phyloP scores from a whole-genome alignment of 495 filamentous ascomycete species.

The Trichoderma erinaceum region DNA sequence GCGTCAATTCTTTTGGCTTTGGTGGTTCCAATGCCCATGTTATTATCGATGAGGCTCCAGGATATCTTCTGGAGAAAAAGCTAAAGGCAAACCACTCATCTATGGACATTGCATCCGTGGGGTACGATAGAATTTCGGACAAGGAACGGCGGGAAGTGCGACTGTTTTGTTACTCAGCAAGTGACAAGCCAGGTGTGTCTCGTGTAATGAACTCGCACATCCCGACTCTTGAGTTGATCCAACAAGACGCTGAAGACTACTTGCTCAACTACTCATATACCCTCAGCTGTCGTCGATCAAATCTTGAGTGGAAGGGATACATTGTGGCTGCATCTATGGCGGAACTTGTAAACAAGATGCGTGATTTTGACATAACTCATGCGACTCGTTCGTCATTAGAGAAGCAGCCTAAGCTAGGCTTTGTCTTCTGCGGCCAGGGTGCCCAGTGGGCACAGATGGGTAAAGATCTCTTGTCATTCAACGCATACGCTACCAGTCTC shows the following conservation, averaged over 20 bases:
- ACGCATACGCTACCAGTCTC: conserved; percentile 19
- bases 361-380: not conserved
- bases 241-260: not conserved
- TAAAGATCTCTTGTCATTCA: conserved; percentile 26
- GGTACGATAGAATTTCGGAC: not conserved
- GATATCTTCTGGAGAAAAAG: conserved; percentile 4
- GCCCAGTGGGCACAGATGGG: conserved; percentile 40
- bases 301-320: conserved; percentile 14
- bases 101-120: not conserved
- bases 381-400: not conserved
- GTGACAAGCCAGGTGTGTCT: conserved; percentile 14
- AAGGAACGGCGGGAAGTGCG: not conserved
- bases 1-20: conserved; percentile 36
- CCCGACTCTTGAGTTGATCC: not conserved
- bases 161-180: conserved; percentile 15
- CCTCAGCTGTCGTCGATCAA: conserved; percentile 16
- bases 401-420: conserved; percentile 9
- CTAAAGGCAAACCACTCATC: conserved; percentile 14
- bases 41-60: conserved; percentile 22
- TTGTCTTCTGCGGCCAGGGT: conserved; percentile 23
- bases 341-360: not conserved
- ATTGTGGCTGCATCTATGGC: conserved; percentile 8
- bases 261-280: conserved; percentile 17
- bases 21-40: conserved; percentile 37
- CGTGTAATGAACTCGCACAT: conserved; percentile 12